Base-by-base conservation (phyloP, 352 stramenopile species). In the Thalassiosira livingstoniorum region DNA sequence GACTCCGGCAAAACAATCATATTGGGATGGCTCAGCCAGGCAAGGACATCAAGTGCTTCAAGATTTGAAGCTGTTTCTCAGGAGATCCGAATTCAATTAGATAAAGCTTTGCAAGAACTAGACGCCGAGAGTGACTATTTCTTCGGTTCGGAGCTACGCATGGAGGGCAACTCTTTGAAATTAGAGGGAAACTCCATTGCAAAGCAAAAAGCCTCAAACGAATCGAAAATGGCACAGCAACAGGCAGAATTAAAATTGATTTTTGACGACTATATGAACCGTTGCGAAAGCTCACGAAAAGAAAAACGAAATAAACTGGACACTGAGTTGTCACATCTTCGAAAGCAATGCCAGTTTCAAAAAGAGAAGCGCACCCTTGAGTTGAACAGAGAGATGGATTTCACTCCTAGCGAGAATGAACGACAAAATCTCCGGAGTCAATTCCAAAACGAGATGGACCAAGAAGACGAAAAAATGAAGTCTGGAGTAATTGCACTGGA, bases 401-500 rank as follows among this genome's bases (percentile, higher is more conserved):
- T 60, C 27, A 71, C 39, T 45, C 39, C 37, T 2, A 25, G n/a
- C 29, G 63, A 71, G 43, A 27, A 71, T 18, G 63, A 71, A 15
- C 60, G 29, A 43, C 15, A n/a, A n/a, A n/a, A n/a, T n/a, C n/a
- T 71, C 15, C 61, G 37, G 21, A 25, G 34, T n/a, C 13, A 29
- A 7, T 61, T 31, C 23, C 15, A 10, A 27, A 18, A 2, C 63
- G 86, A 90, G 73, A 78, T 63, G 47, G 90, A 96, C 27, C 92
- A 94, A 66, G 61, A 60, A 13, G 82, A 87, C 11, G 92, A 96
- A 70, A 80, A 97, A 15, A 78, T 92, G 25, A 86, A 13, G 21
- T 34, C 39, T 92, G 34, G 77, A 96, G 60, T 76, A 91, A 29
- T 63, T 82, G 34, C 70, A 85, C 18, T 97, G 97, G 60, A 87